Percentiles rank a stretch among this genome's conserved stretches.
Evolutionary conservation across 2,329 filamentous ascomycete genomes (phyloP).

Genomic region (Alternaria triticina): DNA sequence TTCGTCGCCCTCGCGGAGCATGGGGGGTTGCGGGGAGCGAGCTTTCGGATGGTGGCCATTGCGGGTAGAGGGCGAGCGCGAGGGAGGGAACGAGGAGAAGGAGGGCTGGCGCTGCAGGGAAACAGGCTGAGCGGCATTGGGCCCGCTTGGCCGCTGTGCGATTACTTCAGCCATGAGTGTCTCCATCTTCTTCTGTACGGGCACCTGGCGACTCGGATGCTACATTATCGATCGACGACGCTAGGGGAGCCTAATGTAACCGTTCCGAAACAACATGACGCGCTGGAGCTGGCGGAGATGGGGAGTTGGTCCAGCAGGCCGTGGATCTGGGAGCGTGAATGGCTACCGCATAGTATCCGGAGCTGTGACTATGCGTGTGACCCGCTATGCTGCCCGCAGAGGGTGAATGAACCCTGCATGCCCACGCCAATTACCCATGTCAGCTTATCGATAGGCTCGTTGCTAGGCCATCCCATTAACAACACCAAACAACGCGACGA

Average conservation of each 20-base stretch:
- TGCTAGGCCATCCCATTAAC: conserved; percentile 6
- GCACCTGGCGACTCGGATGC: conserved; percentile 7
- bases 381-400: background rate
- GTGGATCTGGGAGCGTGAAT: background rate
- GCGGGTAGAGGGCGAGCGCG: conserved; percentile 48
- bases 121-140: conserved; percentile 19
- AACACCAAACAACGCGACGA: conserved; percentile 10
- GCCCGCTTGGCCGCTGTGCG: conserved; percentile 31
- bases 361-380: background rate
- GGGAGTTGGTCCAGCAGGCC: background rate
- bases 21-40: conserved; percentile 46
- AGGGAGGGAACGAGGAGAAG: conserved; percentile 52
- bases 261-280: conserved; percentile 13
- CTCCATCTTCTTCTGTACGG: conserved; percentile 27
- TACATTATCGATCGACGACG: conserved; percentile 25
- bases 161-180: conserved; percentile 42
- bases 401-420: background rate
- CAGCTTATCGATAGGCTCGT: conserved; percentile 6
- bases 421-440: background rate
- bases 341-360: background rate
- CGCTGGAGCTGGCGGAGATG: conserved; percentile 3
- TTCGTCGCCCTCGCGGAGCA: conserved; percentile 42
- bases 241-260: conserved; percentile 23
- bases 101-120: conserved; percentile 50
- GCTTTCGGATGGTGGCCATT: conserved; percentile 42